Base-by-base conservation (phyloP, 179 eudicot species). In the Actinidia arguta region DNA sequence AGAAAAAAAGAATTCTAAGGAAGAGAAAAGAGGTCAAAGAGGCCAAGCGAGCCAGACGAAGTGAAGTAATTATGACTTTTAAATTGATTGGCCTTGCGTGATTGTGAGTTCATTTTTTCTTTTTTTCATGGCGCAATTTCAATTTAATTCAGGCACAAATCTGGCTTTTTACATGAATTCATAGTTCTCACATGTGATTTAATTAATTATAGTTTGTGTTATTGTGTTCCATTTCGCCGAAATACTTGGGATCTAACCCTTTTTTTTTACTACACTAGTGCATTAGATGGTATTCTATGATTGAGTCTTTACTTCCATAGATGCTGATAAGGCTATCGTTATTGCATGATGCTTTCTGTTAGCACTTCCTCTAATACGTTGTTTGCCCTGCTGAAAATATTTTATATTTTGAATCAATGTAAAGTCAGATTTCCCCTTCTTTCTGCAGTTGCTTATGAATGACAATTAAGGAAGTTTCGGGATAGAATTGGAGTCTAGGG, bases 11-110 rank as follows among this genome's bases (percentile, higher is more conserved):
- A 84, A 94, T 95, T 80, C 84, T 95, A 69, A 87, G 47, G 83
- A 95, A 95, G 94, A 95, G 93, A 85, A 89, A 85, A 69, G 98
- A 95, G 82, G 98, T 90, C 76, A 92, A 92, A 88, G 95, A 92
- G 85, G 98, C 93, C 31, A 96, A 97, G 80, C 89, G 83, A 54
- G 97, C 92, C 64, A 89, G 90, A 48, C 89, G 97, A 75, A 97
- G 84, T 84, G 93, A 90, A 94, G 98, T 97, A 39, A 91, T 95
- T 66, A 91, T 97, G 90, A 88, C 97, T 70, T 93, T 97, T 83
- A 98, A 97, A 89, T 91, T 97, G 86, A 97, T 97, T 72, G 99
- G 99, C 61, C 98, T 9, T 73, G 0, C 36, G 25, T 73, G 83
- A 8, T 70, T n/a, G 51, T 47, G 59, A 9, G 22, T 3, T 73